Evolutionary conservation across 2,329 filamentous ascomycete species (phyloP).

Genomic region (Hymenoscyphus repandus): DNA sequence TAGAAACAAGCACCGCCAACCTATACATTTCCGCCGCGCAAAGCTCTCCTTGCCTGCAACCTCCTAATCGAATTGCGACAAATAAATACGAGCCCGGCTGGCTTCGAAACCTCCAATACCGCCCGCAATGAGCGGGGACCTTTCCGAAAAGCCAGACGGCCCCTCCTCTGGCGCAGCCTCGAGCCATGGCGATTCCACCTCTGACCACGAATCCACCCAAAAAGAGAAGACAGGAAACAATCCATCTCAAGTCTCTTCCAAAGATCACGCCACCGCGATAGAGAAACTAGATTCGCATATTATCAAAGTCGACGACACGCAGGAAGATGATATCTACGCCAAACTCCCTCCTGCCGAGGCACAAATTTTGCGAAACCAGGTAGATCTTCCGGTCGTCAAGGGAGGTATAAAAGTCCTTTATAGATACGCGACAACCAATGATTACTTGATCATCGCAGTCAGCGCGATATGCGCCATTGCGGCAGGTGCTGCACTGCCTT

Average conservation of each 20-base stretch:
- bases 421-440: constrained; percentile 48
- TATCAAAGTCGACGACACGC: constrained; percentile 29
- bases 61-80: background rate
- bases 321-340: constrained; percentile 48
- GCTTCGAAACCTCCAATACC: background rate
- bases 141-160: constrained; percentile 21
- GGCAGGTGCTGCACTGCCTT: constrained; percentile 54
- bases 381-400: constrained; percentile 58
- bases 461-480: constrained; percentile 49
- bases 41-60: background rate
- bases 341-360: constrained; percentile 63
- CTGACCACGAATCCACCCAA: constrained; percentile 16
- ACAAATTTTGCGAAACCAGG: constrained; percentile 61
- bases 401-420: constrained; percentile 57
- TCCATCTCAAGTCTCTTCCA: constrained; percentile 51
- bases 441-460: constrained; percentile 46
- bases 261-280: constrained; percentile 57
- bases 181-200: constrained; percentile 21
- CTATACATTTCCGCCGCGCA: background rate
- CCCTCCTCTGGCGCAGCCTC: constrained; percentile 14
- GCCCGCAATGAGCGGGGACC: constrained; percentile 27
- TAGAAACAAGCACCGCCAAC: background rate
- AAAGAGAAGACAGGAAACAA: constrained; percentile 31
- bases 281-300: constrained; percentile 29
- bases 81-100: background rate